Percentiles rank a stretch among this genome's conserved stretches.
Conservation (phyloP, 2,329 filamentous ascomycete genomes). For the Monosporascus sp. region DNA sequence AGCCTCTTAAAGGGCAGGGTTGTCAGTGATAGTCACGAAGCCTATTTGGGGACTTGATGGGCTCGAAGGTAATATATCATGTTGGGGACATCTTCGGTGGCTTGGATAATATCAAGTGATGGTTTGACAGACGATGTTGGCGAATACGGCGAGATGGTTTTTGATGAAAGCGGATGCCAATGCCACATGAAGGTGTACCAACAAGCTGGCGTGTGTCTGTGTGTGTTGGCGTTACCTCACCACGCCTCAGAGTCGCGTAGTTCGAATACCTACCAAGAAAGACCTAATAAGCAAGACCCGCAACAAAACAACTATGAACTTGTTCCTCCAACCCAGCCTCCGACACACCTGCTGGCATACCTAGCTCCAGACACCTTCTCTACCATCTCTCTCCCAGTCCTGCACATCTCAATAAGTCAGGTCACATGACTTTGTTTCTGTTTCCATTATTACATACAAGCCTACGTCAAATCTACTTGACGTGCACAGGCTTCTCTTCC, state of each 20-base stretch:
- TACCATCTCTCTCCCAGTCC: neutral
- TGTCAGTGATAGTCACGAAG: too few species aligned
- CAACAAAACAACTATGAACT: neutral
- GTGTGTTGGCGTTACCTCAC: slow-evolving; percentile 19
- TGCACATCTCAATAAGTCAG: neutral
- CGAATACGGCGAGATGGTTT: neutral
- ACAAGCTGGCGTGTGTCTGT: neutral
- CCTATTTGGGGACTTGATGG: too few species aligned
- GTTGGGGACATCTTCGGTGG: too few species aligned
- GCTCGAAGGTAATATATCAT: too few species aligned
- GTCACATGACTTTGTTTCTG: neutral
- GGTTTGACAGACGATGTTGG: neutral
- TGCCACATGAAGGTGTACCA: slow-evolving; percentile 1
- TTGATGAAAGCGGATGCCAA: slow-evolving; percentile 12
- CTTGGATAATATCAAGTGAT: too few species aligned
- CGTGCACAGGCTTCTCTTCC: slow-evolving; percentile 18
- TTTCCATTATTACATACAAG: slow-evolving; percentile 2
- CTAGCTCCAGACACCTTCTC: neutral
- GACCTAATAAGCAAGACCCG: slow-evolving; percentile 1
- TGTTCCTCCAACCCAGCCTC: neutral
- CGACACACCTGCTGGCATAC: neutral
- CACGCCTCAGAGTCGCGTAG: slow-evolving; percentile 8
- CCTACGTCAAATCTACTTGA: slow-evolving; percentile 3
- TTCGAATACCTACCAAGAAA: slow-evolving; percentile 3
- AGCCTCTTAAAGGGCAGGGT: neutral